Conservation (phyloP, 2,329 filamentous ascomycete species). For the Trichophyton verrucosum region DNA sequence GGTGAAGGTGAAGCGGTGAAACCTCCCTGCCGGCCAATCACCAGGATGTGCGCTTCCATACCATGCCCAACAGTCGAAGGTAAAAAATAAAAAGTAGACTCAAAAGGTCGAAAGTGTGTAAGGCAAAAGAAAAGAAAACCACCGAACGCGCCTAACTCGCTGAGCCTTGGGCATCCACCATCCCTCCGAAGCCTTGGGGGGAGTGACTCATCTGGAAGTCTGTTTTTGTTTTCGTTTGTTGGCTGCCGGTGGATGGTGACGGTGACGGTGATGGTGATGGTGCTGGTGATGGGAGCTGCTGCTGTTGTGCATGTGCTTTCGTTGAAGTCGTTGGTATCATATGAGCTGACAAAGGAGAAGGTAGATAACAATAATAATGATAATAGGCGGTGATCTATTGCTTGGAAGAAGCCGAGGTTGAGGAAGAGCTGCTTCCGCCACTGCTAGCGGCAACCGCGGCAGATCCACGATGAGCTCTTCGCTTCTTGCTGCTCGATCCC, state of each 20-base stretch:
- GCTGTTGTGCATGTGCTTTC: neutral
- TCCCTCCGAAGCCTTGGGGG: neutral
- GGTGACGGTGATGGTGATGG: too few relatives aligned
- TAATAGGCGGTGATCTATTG: too few relatives aligned
- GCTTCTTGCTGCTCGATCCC: slow-evolving; percentile 13
- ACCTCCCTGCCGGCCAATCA: neutral
- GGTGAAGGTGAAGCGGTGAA: slow-evolving; percentile 3
- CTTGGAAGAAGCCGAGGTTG: neutral
- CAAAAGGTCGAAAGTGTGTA: neutral
- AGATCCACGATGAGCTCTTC: slow-evolving; percentile 13
- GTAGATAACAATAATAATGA: too few relatives aligned
- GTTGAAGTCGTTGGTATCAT: neutral
- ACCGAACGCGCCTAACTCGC: neutral
- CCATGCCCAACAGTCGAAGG: neutral
- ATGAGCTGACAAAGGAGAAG: neutral
- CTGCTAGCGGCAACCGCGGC: neutral
- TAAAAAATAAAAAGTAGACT: neutral
- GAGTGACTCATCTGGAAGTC: neutral
- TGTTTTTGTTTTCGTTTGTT: neutral
- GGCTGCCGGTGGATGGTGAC: neutral
- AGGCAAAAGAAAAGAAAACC: neutral
- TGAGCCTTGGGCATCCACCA: neutral
- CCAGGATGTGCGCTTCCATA: neutral
- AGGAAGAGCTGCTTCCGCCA: neutral
- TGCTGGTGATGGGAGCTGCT: neutral